Percentiles rank a stretch among this genome's conserved stretches.
Evolutionary conservation across 1,139 yeast species (phyloP).

Genomic region (Taiozyma onychis): DNA sequence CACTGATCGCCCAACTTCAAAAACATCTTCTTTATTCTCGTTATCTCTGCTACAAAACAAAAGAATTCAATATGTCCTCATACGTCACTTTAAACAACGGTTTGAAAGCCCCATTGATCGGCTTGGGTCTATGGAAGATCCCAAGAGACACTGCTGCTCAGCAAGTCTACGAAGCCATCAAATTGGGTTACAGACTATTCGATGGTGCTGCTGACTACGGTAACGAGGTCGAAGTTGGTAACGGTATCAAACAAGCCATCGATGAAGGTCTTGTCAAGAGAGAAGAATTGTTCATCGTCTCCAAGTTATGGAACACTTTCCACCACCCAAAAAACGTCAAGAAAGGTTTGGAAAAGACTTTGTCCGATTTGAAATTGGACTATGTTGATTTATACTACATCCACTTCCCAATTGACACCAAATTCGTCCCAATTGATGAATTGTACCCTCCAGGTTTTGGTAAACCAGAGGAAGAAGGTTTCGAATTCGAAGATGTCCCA

Average conservation of each 20-base stretch:
- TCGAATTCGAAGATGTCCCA: conserved; percentile 65
- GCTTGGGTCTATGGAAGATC: conserved; percentile 68
- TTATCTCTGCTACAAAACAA: background rate
- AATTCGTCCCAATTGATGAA: conserved; percentile 64
- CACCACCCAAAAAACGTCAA: conserved; percentile 54
- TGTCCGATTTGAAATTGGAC: conserved; percentile 59
- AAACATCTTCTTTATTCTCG: background rate
- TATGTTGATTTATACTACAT: conserved; percentile 71
- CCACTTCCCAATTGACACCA: conserved; percentile 77
- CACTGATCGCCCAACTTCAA: background rate
- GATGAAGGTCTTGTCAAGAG: conserved; percentile 64
- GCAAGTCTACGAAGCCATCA: conserved; percentile 60
- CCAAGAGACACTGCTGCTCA: conserved; percentile 50
- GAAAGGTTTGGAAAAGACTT: conserved; percentile 54
- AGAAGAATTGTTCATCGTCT: conserved; percentile 68
- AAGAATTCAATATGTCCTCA: conserved; percentile 16
- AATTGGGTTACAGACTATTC: conserved; percentile 66
- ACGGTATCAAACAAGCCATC: conserved; percentile 59
- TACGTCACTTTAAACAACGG: conserved; percentile 53
- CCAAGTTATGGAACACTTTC: conserved; percentile 77
- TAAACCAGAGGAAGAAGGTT: conserved; percentile 36
- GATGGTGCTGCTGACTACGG: conserved; percentile 81
- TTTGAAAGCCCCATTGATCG: conserved; percentile 54
- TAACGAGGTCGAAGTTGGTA: conserved; percentile 69
- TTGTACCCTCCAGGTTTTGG: conserved; percentile 74